Base-by-base conservation (phyloP, 179 eudicot genomes). In the Gypsophila paniculata region DNA sequence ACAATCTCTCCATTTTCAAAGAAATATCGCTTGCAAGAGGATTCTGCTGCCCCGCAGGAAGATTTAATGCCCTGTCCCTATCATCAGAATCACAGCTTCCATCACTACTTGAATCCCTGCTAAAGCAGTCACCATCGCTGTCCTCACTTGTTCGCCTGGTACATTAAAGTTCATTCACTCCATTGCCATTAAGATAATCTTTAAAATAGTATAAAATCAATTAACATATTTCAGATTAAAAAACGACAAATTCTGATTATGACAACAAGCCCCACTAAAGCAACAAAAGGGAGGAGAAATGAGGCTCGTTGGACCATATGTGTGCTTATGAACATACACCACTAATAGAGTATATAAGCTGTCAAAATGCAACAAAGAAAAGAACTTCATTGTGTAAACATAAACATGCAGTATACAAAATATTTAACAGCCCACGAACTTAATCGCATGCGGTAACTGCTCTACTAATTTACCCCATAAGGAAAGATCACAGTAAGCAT, bases 51-150 rank as follows among this genome's bases (percentile, higher is more conserved):
- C 79, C 83, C 72, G 74, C 71, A 22, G 83, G 57, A 79, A 70
- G 70, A 23, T 78, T 73, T 80, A 81, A 72, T 53, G 76, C 74
- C 78, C 82, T 85, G 17, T 90, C 96, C 55, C 82, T 90, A 48
- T 91, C 98, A 48, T 91, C 98, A 67, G 81, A 82, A 74, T 89
- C 98, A 79, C 98, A 88, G 82, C 97, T 89, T 59, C 91, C 90
- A 14, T 85, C 96, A 80, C 97, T 89, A 82, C 97, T 80, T 42
- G 90, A 86, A 75, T 89, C 95, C 85, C 91, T 86, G 68, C 92
- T 82, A 46, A 78, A 82, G 76, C 36, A 86, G 73, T 89, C 96
- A 36, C 84, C 79, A 68, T 92, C 88, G 78, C 96, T 86, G 78
- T 93, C 98, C 82, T 91, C 96, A 68, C 87, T 83, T 6, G 78